Evolutionary conservation across 2,329 filamentous ascomycete genomes (phyloP).

Genomic region (Microcyclospora pomicola): DNA sequence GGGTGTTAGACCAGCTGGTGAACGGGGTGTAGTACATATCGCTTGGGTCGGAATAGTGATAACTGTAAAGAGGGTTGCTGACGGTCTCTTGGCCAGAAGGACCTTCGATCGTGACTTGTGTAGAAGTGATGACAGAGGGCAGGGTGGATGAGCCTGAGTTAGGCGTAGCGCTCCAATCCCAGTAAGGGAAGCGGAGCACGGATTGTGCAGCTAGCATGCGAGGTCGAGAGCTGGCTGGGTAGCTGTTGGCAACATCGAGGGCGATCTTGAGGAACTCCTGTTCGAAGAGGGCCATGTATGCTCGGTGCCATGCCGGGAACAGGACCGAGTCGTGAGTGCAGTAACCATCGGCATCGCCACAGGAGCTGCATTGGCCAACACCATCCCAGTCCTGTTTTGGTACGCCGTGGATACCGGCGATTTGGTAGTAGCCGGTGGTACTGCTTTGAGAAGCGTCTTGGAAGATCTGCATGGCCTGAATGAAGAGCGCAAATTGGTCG

Average conservation of each 20-base stretch:
- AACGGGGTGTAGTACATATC: constrained; percentile 18
- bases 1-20: constrained; percentile 16
- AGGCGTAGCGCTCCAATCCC: constrained; percentile 16
- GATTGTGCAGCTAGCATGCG: constrained; percentile 14
- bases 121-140: constrained; percentile 12
- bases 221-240: constrained; percentile 7
- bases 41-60: constrained; percentile 12
- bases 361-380: constrained; percentile 15
- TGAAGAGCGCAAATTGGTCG: constrained; percentile 12
- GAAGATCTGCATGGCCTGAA: constrained; percentile 15
- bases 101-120: constrained; percentile 13
- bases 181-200: constrained; percentile 16
- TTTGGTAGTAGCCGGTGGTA: constrained; percentile 14
- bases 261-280: constrained; percentile 19
- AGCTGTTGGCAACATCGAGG: constrained; percentile 14
- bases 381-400: constrained; percentile 18
- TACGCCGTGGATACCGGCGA: constrained; percentile 20
- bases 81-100: constrained; percentile 15
- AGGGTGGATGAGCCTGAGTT: constrained; percentile 10
- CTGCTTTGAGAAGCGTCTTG: constrained; percentile 7
- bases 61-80: constrained; percentile 16
- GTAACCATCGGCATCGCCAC: constrained; percentile 19
- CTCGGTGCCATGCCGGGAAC: constrained; percentile 22
- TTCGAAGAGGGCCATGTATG: constrained; percentile 22
- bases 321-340: constrained; percentile 23